Base-by-base conservation (phyloP, 768 basidiomycete species). In the Tylopilus rubrobrunneus region DNA sequence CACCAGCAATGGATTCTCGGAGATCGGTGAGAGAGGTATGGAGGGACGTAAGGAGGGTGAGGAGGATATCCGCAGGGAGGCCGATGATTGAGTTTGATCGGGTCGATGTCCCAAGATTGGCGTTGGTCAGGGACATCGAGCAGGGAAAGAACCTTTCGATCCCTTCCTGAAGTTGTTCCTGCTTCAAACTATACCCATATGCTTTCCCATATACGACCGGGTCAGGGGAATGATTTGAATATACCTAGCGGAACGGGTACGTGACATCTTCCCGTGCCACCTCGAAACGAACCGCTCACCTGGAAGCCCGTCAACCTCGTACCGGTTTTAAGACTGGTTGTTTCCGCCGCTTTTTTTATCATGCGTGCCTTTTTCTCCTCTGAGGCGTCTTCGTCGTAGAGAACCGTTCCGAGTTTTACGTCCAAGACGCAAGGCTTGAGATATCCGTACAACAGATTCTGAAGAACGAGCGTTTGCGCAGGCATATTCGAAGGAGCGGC, bases 251-350 rank as follows among this genome's bases (percentile, higher is more conserved):
- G 8, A 34, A 49, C 46, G 44, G 14, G 49, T 44, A 31, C 41
- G 45, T 52, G 34, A 42, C 39, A 15, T 33, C 12, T 45, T 36
- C 27, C 39, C 25, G 27, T 9, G 19, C 17, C 2, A 41, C 29
- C 21, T 17, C 7, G 42, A 33, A 45, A n/a, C n/a, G n/a, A 36
- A 28, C 10, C 0, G 66, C 79, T 49, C 58, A 93, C 96, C 77
- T 93, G 90, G 70, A 92, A 98, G 7, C 91, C 97, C 2, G 94
- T 97, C 46, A 98, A 69, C 37, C 91, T 73, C 4, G 98, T 56
- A 0, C 96, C 97, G 1, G 85, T 87, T 67, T 84, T 80, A 3
- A 77, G 66, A 10, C 83, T 87, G 1, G 96, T 98, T 0, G 90
- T 86, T 10, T 78, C 71, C 28, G 71, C 74, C 1, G 92, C 92